Percentiles rank a stretch among this genome's conserved stretches.
These are phyloP conservation scores for Coniosporium uncinatum DNA, from an alignment of 2,329 filamentous ascomycete species.

Conservation along the genomic window DNA sequence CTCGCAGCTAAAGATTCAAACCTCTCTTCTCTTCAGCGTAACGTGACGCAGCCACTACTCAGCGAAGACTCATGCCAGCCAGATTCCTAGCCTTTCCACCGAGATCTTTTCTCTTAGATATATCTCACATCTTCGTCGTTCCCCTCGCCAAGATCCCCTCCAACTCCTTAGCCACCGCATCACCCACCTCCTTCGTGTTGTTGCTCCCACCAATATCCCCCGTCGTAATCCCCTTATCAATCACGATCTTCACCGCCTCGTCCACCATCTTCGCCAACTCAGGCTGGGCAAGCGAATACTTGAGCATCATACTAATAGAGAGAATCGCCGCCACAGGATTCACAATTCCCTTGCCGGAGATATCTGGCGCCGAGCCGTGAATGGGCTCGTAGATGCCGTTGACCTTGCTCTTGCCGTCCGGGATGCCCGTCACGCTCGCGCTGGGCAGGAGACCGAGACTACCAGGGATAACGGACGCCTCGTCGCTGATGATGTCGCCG, in stretches of 20 bases:
- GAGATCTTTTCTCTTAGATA: no score
- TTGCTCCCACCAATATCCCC: constrained; percentile 78
- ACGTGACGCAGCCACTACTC: no score
- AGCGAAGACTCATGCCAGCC: no score
- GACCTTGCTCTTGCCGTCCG: constrained; percentile 77
- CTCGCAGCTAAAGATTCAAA: no score
- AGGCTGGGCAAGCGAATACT: constrained; percentile 81
- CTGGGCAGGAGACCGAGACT: constrained; percentile 84
- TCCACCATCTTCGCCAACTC: constrained; percentile 76
- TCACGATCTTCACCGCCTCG: constrained; percentile 70
- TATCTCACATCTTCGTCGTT: no score
- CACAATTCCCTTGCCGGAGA: constrained; percentile 85
- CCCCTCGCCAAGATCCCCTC: neutral
- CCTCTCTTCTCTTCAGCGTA: no score
- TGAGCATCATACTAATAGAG: constrained; percentile 92
- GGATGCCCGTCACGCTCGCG: constrained; percentile 80
- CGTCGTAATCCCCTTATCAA: constrained; percentile 75
- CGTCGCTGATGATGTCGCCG: constrained; percentile 93
- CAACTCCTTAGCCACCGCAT: constrained; percentile 74
- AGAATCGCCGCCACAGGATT: constrained; percentile 91
- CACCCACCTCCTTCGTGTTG: constrained; percentile 73
- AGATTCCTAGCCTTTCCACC: no score
- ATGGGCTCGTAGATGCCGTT: constrained; percentile 99
- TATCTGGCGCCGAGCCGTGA: constrained; percentile 90
- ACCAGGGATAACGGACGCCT: constrained; percentile 91